Percentiles rank a stretch among this genome's conserved stretches.
These are phyloP conservation scores for Platanthera zijinensis DNA, from an alignment of 106 monocot species.

Conservation along the genomic window DNA sequence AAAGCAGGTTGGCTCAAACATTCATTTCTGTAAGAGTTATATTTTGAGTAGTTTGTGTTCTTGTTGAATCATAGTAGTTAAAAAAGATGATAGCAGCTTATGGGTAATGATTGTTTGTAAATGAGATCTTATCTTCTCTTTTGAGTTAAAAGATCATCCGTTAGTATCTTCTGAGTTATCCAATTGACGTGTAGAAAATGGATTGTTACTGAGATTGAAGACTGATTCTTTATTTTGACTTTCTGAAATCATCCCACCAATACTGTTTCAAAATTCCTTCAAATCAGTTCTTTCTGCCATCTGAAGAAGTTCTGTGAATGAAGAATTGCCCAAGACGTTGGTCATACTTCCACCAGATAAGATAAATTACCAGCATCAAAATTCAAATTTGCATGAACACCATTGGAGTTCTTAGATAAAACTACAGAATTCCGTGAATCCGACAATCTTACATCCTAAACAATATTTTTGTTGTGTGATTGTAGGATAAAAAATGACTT, in stretches of 20 bases:
- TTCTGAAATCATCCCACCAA: too few species aligned
- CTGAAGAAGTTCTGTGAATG: conserved; percentile 55
- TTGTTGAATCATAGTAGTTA: conserved; percentile 12
- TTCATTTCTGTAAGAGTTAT: conserved; percentile 11
- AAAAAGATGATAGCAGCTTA: neutral
- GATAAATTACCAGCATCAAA: conserved; percentile 9
- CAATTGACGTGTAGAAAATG: too few species aligned
- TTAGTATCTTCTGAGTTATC: too few species aligned
- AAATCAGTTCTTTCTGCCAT: conserved; percentile 26
- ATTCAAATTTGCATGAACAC: neutral
- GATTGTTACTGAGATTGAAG: too few species aligned
- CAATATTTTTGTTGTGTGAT: too few species aligned
- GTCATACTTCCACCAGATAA: conserved; percentile 1
- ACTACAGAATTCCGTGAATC: conserved; percentile 43
- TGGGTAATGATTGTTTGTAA: neutral
- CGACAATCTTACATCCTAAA: conserved; percentile 18
- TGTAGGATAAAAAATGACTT: too few species aligned
- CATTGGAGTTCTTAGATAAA: conserved; percentile 44
- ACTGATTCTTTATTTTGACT: too few species aligned
- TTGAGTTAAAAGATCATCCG: too few species aligned
- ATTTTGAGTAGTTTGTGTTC: conserved; percentile 11
- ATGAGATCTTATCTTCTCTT: too few species aligned
- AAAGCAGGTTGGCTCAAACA: neutral
- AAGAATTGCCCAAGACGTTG: conserved; percentile 23
- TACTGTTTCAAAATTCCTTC: neutral